Evolutionary conservation across 2,329 filamentous ascomycete species (phyloP).

Genomic region (Colletotrichum sp.): DNA sequence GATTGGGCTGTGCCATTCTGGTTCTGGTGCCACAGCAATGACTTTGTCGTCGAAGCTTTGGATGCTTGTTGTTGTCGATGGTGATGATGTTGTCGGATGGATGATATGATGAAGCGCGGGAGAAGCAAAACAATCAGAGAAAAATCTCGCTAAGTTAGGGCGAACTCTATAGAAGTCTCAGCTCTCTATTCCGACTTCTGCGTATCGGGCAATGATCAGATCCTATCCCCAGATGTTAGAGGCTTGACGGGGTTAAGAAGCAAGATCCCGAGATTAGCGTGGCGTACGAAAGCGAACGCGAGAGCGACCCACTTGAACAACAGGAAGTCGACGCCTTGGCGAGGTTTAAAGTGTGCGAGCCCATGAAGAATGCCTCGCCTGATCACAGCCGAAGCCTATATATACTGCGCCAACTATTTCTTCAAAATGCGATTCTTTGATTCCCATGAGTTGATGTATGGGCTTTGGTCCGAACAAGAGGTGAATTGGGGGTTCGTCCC

Average conservation of each 20-base stretch:
- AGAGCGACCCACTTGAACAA: not conserved
- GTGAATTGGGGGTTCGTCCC: not conserved
- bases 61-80: not conserved
- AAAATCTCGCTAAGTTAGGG: not conserved
- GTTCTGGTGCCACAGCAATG: not conserved
- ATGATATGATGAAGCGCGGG: not conserved
- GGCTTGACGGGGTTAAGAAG: not conserved
- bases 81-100: not conserved
- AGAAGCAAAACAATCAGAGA: not conserved
- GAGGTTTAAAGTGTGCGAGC: not conserved
- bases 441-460: not conserved
- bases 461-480: rapidly evolving
- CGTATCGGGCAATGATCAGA: not conserved
- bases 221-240: not conserved
- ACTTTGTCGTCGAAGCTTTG: not conserved
- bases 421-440: not conserved
- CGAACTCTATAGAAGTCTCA: not conserved
- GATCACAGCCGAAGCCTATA: not conserved
- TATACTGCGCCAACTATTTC: not conserved
- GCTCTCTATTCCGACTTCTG: not conserved
- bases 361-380: not conserved
- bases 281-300: not conserved
- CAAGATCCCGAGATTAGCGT: not conserved
- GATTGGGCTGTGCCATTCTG: not conserved
- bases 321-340: not conserved